phyloP scores from a whole-genome alignment of 345 rosid species.

The Anastatica hierochuntica region DNA sequence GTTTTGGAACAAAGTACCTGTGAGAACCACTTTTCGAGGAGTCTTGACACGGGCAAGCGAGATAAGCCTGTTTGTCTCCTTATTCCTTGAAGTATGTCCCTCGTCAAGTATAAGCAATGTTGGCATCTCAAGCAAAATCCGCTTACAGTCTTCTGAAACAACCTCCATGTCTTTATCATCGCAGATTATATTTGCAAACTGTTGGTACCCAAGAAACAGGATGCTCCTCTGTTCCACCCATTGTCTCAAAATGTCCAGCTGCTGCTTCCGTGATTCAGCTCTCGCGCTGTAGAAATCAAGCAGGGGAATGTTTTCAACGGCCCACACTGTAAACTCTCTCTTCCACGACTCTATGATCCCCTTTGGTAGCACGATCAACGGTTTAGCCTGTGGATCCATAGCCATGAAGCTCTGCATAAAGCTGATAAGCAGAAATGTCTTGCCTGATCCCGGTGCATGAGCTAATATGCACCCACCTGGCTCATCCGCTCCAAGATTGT shows the following conservation, averaged over 20 bases:
- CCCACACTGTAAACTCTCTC: slow-evolving; percentile 75
- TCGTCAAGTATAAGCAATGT: slow-evolving; percentile 79
- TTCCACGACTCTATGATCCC: slow-evolving; percentile 84
- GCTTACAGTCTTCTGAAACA: slow-evolving; percentile 34
- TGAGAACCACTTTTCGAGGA: slow-evolving; percentile 73
- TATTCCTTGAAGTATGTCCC: slow-evolving; percentile 83
- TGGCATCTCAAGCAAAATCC: slow-evolving; percentile 59
- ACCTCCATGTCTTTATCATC: slow-evolving; percentile 32
- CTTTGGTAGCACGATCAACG: slow-evolving; percentile 75
- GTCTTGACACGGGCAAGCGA: slow-evolving; percentile 81
- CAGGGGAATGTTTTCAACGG: slow-evolving; percentile 58
- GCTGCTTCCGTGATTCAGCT: slow-evolving; percentile 65
- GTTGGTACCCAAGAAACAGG: slow-evolving; percentile 81
- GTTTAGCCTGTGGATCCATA: slow-evolving; percentile 65
- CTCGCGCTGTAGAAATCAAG: slow-evolving; percentile 61
- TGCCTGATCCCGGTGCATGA: slow-evolving; percentile 97
- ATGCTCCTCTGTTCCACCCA: slow-evolving; percentile 71
- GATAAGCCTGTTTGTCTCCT: slow-evolving; percentile 54
- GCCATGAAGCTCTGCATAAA: slow-evolving; percentile 87
- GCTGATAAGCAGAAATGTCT: slow-evolving; percentile 85
- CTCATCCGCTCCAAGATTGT: slow-evolving; percentile 53
- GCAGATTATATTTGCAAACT: slow-evolving; percentile 63
- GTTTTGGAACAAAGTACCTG: slow-evolving; percentile 85
- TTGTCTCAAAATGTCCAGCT: slow-evolving; percentile 49
- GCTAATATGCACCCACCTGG: slow-evolving; percentile 96